Base-by-base conservation (phyloP, 2,329 filamentous ascomycete genomes). In the Didymella lethalis region DNA sequence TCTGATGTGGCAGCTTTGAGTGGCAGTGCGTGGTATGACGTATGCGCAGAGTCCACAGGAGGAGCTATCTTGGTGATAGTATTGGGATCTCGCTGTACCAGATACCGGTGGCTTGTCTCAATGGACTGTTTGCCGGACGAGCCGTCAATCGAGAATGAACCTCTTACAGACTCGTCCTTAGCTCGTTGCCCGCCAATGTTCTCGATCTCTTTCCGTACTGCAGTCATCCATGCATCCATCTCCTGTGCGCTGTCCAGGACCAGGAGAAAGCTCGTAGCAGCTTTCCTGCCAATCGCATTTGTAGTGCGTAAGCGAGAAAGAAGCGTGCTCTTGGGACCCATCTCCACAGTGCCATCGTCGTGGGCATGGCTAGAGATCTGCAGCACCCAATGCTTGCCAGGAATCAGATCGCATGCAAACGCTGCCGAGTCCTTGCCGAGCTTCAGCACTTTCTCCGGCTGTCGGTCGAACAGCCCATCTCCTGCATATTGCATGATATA, bases 401-500 rank as follows among this genome's bases (percentile, higher is more conserved):
- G 90, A 54, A 94, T 92, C 14, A 90, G 82, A 72, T 95, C 91
- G 65, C 88, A 92, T 1, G 89, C 91, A 74, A 92, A 94, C 5
- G 90, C 91, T 11, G 90, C 90, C 3, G 91, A 93, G 47, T 90
- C 85, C 63, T 86, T 88, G n/a, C 86, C 86, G 4, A 95, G 79
- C 48, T 88, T 87, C 57, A 94, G 79, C 32, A 90, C 82, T 74
- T 88, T 91, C 74, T 95, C 91, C 0, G 91, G 91, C 11, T 88
- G 75, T 25, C 91, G 83, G 66, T 93, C 88, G 67, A 87, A 90
- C 3, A 85, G 79, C 2, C 91, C 91, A 29, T 90, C 85, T 10
- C 85, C 87, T 4, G 88, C 76, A 73, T 94, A 95, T 68, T 94
- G 91, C 40, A 94, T 79, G 23, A 95, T 77, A 66, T 88, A 89